Base-by-base conservation (phyloP, 1,284 basidiomycete species). In the Cryptococcus sp. region DNA sequence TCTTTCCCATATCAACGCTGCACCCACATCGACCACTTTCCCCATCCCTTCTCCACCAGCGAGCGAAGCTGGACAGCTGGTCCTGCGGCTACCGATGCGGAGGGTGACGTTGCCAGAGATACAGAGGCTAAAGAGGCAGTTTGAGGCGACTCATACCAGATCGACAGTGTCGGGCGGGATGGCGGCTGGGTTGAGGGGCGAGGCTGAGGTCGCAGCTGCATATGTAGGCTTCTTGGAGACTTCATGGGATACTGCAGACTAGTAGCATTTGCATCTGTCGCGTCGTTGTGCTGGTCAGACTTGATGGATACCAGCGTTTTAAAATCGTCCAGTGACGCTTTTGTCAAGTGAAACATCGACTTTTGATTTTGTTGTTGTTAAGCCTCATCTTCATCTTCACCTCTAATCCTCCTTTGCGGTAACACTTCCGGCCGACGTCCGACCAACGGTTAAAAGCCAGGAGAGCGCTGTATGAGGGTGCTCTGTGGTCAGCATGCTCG, bases 111-210 rank as follows among this genome's bases (percentile, higher is more conserved):
- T 93, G 19, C 83, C 87, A 0, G 88, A 92, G 72, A 75, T 94
- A 47, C 88, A 92, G 66, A 77, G 91, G 23, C 75, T 85, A 43
- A 94, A 93, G 68, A 78, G 91, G 40, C 88, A 92, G 64, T 95
- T 92, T 64, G 85, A 93, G 31, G 11, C 40, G 28, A 37, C 41
- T 19, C 88, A 93, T 68, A 87, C 85, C 63, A 88, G 87, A 59
- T 87, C 86, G n/a, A 84, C 90, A 53, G 86, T 83, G 7, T 79
- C 86, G 4, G 86, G 86, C 18, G 84, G 85, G n/a, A 83, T 81
- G 12, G 87, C 88, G 57, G 85, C 83, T 48, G 86, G 86, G 0
- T 82, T 83, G 56, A 91, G 87, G 85, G 78, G 77, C 45, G 86
- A 86, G 65, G 78, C 79, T 52, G 82, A 79, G 51, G 80, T 94